These are phyloP conservation scores for Dioscorea dumetorum DNA, from an alignment of 106 monocot species.

Conservation along the genomic window DNA sequence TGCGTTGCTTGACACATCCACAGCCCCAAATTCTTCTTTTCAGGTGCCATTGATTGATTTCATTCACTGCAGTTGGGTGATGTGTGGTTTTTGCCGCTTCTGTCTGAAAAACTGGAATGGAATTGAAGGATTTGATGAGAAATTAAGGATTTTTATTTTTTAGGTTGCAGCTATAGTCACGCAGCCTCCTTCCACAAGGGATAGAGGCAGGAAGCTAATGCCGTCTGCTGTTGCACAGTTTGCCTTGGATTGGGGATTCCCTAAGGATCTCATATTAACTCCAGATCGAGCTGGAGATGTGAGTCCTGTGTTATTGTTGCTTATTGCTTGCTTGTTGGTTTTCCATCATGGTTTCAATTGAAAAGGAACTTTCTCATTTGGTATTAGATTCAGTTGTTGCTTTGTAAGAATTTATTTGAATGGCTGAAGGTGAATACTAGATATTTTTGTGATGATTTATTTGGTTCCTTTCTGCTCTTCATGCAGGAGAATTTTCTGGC, in stretches of 20 bases:
- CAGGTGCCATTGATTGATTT: conserved; percentile 26
- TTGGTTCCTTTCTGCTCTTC: background rate
- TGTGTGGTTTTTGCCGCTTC: no score
- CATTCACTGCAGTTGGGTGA: no score
- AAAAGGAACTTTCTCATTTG: background rate
- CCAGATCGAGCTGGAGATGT: conserved; percentile 80
- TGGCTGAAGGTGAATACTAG: no score
- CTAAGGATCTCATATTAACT: conserved; percentile 67
- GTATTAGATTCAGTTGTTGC: no score
- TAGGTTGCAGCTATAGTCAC: conserved; percentile 93
- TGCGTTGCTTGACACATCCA: conserved; percentile 41
- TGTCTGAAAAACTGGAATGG: no score
- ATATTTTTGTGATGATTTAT: no score
- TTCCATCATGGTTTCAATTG: background rate
- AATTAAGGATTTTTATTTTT: background rate
- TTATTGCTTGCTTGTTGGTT: background rate
- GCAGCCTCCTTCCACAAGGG: conserved; percentile 71
- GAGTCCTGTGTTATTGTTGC: background rate
- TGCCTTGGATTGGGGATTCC: conserved; percentile 70
- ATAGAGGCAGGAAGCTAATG: conserved; percentile 71
- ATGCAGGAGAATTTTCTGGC: conserved; percentile 75
- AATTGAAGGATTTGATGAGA: background rate
- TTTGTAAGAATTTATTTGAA: no score
- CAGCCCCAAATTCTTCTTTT: conserved; percentile 43
- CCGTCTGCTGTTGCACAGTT: conserved; percentile 75